These are phyloP conservation scores for Linum usitatissimum DNA, from an alignment of 345 rosid genomes.

Conservation along the genomic window DNA sequence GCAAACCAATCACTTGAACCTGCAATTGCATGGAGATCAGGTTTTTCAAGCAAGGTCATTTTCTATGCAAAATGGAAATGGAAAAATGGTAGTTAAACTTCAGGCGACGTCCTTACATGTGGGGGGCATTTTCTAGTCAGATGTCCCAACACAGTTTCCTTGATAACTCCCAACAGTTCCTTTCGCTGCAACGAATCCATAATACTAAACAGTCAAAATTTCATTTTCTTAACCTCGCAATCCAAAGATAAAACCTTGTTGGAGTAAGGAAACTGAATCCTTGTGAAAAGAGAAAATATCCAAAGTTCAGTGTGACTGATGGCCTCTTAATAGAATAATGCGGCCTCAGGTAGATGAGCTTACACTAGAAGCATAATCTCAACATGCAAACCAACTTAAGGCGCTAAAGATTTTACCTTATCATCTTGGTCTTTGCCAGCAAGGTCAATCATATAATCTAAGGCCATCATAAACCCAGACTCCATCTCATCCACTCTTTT, in stretches of 20 bases:
- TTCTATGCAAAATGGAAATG: slow-evolving; percentile 1
- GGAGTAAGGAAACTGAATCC: too few species aligned
- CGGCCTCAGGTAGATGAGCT: too few species aligned
- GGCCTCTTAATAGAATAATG: too few species aligned
- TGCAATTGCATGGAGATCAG: slow-evolving; percentile 14
- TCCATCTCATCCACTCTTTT: slow-evolving; percentile 96
- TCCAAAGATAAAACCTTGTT: background rate
- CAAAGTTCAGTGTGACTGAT: too few species aligned
- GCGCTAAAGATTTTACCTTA: slow-evolving; percentile 29
- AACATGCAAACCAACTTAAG: background rate
- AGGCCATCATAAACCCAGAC: slow-evolving; percentile 88
- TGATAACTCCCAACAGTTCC: slow-evolving; percentile 62
- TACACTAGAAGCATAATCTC: background rate
- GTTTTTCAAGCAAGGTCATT: background rate
- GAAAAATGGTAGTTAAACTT: slow-evolving; percentile 3
- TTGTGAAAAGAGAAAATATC: too few species aligned
- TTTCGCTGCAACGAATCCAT: slow-evolving; percentile 49
- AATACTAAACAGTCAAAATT: slow-evolving; percentile 12
- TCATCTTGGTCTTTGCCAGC: slow-evolving; percentile 80
- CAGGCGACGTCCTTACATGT: slow-evolving; percentile 41
- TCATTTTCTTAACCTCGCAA: slow-evolving; percentile 6
- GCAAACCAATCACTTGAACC: slow-evolving; percentile 94
- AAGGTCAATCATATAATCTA: slow-evolving; percentile 84
- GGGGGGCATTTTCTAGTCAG: slow-evolving; percentile 80
- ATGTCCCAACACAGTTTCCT: slow-evolving; percentile 84